Percentiles rank a stretch among this genome's conserved stretches.
These are phyloP conservation scores for Knufia fluminis DNA, from an alignment of 2,329 filamentous ascomycete species.

Conservation along the genomic window DNA sequence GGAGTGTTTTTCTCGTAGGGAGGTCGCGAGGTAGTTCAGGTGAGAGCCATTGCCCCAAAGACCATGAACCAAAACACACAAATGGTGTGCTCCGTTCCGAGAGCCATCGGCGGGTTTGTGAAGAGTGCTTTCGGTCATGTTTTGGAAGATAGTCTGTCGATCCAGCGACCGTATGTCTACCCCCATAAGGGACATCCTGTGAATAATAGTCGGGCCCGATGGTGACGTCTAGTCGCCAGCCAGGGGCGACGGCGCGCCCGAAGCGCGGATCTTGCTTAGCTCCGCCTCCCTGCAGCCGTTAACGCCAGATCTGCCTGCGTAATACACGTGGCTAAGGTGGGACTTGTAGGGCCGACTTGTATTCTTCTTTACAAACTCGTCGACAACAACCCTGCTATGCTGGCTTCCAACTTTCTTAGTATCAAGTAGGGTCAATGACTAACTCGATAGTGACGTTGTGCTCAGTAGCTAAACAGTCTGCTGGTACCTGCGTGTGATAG, in stretches of 20 bases:
- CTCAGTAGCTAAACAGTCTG: background rate
- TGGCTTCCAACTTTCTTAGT: too few relatives aligned
- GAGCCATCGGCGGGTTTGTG: conserved; percentile 16
- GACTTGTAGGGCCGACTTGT: background rate
- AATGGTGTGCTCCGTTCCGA: conserved; percentile 37
- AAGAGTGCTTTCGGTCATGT: conserved; percentile 15
- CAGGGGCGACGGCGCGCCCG: too few relatives aligned
- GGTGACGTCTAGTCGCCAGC: background rate
- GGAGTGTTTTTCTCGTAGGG: conserved; percentile 42
- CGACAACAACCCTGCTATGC: too few relatives aligned
- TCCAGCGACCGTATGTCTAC: conserved; percentile 25
- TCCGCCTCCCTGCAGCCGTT: too few relatives aligned
- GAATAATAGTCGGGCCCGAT: background rate
- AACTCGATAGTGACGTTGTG: background rate
- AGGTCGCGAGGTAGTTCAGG: conserved; percentile 44
- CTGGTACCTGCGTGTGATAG: too few relatives aligned
- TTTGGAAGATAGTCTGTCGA: conserved; percentile 21
- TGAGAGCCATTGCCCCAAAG: conserved; percentile 51
- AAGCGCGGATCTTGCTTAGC: too few relatives aligned
- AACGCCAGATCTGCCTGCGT: too few relatives aligned
- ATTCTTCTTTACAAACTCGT: too few relatives aligned
- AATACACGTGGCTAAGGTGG: background rate
- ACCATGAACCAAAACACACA: conserved; percentile 54
- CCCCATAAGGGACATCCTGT: conserved; percentile 15
- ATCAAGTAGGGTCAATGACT: too few relatives aligned